These are phyloP conservation scores for Theobroma grandiflorum DNA, from an alignment of 441 rosid species.

Conservation along the genomic window DNA sequence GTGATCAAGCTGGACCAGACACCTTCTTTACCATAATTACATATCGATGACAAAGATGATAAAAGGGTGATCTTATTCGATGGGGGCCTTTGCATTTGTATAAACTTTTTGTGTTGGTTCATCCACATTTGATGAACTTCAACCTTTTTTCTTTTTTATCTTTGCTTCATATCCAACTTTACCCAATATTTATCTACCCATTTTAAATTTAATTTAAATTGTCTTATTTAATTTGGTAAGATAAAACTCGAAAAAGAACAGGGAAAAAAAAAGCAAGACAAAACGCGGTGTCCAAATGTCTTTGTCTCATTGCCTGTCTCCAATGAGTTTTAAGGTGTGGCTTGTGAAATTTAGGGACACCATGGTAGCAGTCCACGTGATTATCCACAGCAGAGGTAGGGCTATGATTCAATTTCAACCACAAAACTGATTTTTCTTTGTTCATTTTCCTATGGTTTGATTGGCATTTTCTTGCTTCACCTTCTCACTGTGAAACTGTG, in stretches of 20 bases:
- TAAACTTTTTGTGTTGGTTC: too few species aligned
- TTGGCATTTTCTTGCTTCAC: too few species aligned
- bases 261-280: not conserved
- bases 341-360: not conserved
- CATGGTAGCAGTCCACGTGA: not conserved
- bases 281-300: not conserved
- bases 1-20: not conserved
- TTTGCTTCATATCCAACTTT: too few species aligned
- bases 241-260: too few species aligned
- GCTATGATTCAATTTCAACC: not conserved
- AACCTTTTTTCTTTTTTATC: too few species aligned
- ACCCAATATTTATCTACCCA: too few species aligned
- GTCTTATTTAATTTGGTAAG: too few species aligned
- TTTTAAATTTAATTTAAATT: too few species aligned
- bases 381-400: not conserved
- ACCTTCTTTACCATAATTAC: not conserved
- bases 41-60: not conserved
- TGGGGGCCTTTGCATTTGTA: not conserved
- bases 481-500: too few species aligned
- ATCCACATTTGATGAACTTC: too few species aligned
- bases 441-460: not conserved
- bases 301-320: not conserved
- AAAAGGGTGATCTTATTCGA: not conserved
- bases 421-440: not conserved
- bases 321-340: too few species aligned